These are phyloP conservation scores for Akebia trifoliata DNA, from an alignment of 164 flowering plant genomes.

Conservation along the genomic window DNA sequence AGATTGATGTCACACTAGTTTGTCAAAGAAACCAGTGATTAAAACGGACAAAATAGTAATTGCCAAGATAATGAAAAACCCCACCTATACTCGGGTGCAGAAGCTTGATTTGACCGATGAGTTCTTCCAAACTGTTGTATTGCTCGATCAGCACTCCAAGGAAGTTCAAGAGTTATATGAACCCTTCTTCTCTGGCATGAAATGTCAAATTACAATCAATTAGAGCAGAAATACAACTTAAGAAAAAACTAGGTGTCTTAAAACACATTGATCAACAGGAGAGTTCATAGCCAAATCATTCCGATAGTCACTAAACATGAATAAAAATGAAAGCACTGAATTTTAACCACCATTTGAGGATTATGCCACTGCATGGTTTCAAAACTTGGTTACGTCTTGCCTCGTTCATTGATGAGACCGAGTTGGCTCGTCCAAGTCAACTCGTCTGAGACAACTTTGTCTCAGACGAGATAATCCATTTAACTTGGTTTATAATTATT, in stretches of 20 bases:
- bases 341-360: background rate
- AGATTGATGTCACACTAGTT: background rate
- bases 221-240: slow-evolving; percentile 6
- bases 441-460: too few species aligned
- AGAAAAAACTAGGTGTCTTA: background rate
- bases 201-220: background rate
- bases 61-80: background rate
- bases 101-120: slow-evolving; percentile 96
- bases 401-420: too few species aligned
- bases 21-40: too few species aligned
- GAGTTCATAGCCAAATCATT: background rate
- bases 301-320: background rate
- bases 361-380: background rate
- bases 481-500: too few species aligned
- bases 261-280: background rate
- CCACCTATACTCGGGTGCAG: slow-evolving; percentile 95
- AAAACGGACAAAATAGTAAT: background rate
- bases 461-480: too few species aligned
- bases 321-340: background rate
- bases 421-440: too few species aligned
- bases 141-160: slow-evolving; percentile 99
- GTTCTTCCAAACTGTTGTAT: slow-evolving; percentile 99
- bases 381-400: background rate
- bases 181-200: slow-evolving; percentile 83
- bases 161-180: slow-evolving; percentile 91